Percentiles rank a stretch among this genome's conserved stretches.
These are phyloP conservation scores for Rubroboletus pulcherrimus DNA, from an alignment of 768 basidiomycete genomes.

Conservation along the genomic window DNA sequence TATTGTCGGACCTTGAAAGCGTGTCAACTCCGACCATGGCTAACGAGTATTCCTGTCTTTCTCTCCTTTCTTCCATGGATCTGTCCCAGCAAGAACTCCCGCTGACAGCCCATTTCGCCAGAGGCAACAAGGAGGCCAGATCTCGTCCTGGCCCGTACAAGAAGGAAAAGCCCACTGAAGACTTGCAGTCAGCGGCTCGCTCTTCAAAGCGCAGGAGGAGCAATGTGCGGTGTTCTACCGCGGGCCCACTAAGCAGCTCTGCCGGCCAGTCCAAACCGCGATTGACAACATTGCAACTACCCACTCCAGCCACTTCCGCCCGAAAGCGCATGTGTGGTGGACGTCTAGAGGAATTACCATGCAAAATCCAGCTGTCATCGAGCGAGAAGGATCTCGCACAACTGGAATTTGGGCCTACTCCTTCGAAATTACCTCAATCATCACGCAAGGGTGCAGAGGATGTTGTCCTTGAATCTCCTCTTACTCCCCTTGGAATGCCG, in stretches of 20 bases:
- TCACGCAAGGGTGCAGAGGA: background rate
- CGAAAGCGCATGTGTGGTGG: constrained; percentile 13
- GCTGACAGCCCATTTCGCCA: constrained; percentile 27
- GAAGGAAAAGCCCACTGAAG: constrained; percentile 2
- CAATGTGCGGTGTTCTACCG: background rate
- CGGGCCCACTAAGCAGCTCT: background rate
- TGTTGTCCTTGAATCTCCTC: background rate
- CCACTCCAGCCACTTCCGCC: constrained; percentile 20
- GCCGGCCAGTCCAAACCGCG: constrained; percentile 3
- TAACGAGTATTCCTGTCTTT: background rate
- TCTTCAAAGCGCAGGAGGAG: constrained; percentile 21
- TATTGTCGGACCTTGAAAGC: constrained; percentile 32
- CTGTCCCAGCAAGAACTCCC: constrained; percentile 33
- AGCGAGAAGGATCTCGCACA: constrained; percentile 4
- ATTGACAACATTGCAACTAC: constrained; percentile 13
- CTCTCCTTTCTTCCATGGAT: constrained; percentile 20
- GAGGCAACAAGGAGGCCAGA: constrained; percentile 8
- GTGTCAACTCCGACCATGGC: constrained; percentile 37
- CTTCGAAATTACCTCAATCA: background rate
- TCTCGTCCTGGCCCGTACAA: background rate
- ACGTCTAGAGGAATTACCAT: background rate
- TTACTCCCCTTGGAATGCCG: constrained; percentile 8
- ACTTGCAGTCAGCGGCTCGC: constrained; percentile 1
- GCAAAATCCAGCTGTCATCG: background rate
- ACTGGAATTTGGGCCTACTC: background rate